A percentile compares a stretch with the other conserved stretches of the same genome.
Evolutionary conservation across 2,329 filamentous ascomycete genomes (phyloP).

Genomic region (Westerdykella ornata): DNA sequence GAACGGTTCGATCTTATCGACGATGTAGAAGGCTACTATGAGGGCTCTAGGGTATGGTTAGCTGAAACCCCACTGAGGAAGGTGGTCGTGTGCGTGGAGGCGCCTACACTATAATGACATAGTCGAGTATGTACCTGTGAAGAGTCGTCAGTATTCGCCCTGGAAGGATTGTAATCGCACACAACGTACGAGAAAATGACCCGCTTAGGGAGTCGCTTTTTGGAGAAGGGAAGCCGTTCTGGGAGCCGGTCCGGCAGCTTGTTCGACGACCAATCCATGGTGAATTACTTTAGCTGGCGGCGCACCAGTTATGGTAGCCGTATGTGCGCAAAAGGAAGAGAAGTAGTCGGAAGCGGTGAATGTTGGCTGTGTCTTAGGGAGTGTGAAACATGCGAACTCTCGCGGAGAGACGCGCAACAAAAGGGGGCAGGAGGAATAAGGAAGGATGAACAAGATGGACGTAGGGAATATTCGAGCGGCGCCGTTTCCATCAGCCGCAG

Average conservation of each 20-base stretch:
- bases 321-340: slow-evolving; percentile 8
- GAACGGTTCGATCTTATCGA: slow-evolving; percentile 50
- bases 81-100: slow-evolving; percentile 29
- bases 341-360: slow-evolving; percentile 7
- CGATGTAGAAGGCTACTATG: slow-evolving; percentile 46
- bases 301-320: neutral
- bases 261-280: slow-evolving; percentile 34
- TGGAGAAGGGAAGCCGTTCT: slow-evolving; percentile 49
- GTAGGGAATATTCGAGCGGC: neutral
- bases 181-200: slow-evolving; percentile 48
- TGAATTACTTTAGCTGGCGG: slow-evolving; percentile 3
- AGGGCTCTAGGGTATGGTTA: slow-evolving; percentile 39
- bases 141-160: slow-evolving; percentile 14
- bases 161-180: neutral
- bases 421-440: slow-evolving; percentile 7
- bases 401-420: slow-evolving; percentile 22
- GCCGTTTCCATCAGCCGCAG: neutral
- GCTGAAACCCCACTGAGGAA: slow-evolving; percentile 12
- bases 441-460: neutral
- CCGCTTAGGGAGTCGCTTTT: slow-evolving; percentile 45
- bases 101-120: slow-evolving; percentile 51
- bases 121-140: slow-evolving; percentile 51
- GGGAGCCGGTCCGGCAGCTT: slow-evolving; percentile 23
- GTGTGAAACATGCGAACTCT: slow-evolving; percentile 24
- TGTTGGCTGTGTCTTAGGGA: slow-evolving; percentile 11